Base-by-base conservation (phyloP, 208 protist species). In the Acanthamoeba triangularis region DNA sequence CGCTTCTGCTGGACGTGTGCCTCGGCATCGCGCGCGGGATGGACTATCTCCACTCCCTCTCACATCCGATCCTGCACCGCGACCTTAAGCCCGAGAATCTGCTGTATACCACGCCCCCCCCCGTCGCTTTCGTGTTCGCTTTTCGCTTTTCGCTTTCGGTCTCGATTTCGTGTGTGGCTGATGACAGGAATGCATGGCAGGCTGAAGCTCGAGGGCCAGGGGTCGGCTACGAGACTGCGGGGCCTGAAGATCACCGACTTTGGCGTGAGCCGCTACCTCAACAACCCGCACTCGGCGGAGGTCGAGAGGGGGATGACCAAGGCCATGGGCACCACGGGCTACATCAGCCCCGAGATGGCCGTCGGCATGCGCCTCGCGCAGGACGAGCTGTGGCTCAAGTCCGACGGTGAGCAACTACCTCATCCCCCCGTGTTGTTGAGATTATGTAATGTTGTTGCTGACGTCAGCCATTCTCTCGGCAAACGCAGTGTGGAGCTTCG, bases 401-500 rank as follows among this genome's bases (percentile, higher is more conserved):
- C 72, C 41, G 72, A 80, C 23, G 72, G 72, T 80, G 41, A 13
- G 61, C 61, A n/a, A n/a, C n/a, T n/a, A n/a, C 0, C 25, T 30
- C 20, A 59, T 2, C 54, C 0, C 1, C 0, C 5, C 4, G n/a
- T n/a, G n/a, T 14, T 59, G 16, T 59, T n/a, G 1, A n/a, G 30
- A n/a, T 13, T 74, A n/a, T n/a, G n/a, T n/a, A n/a, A n/a, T 25
- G 18, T 59, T 14, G 54, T 59, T 59, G 54, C 54, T 59, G n/a
- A 49, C 41, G 7, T 8, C 72, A 80, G 8, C 25, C 1, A 7
- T 20, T 13, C 35, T 44, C 3, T 30, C 2, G n/a, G n/a, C n/a
- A n/a, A n/a, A n/a, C n/a, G 18, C 72, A 80, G 72, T 80, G 72
- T 80, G 72, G 72, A 80, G 72, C 72, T 80, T 80, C n/a, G 72